Conservation (phyloP, 106 monocot species). For the Acorus gramineus region DNA sequence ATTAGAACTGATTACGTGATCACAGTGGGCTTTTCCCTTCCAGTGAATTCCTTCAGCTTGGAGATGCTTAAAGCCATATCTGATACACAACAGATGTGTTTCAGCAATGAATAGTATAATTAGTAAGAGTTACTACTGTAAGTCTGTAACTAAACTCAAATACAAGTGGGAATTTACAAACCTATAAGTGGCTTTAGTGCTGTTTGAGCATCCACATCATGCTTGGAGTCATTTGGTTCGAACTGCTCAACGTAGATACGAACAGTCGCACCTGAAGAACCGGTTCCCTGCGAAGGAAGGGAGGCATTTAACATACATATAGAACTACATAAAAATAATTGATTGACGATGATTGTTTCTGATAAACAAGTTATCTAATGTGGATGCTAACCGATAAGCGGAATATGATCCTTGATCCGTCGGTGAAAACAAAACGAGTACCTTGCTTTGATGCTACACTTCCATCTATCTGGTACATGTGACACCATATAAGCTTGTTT, state of each 20-base stretch:
- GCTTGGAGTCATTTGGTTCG: conserved; percentile 73
- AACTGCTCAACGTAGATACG: conserved; percentile 87
- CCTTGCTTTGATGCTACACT: conserved; percentile 91
- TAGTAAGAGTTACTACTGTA: not conserved
- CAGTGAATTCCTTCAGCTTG: conserved; percentile 87
- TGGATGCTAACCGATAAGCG: conserved; percentile 55
- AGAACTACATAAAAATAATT: too few relatives aligned
- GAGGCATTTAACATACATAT: too few relatives aligned
- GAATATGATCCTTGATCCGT: conserved; percentile 93
- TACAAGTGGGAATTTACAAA: conserved; percentile 3
- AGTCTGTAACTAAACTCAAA: not conserved
- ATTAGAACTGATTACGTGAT: conserved; percentile 89
- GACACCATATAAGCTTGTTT: not conserved
- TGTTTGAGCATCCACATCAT: conserved; percentile 70
- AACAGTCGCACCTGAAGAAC: conserved; percentile 88
- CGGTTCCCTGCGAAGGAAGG: conserved; percentile 56
- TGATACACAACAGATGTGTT: conserved; percentile 14
- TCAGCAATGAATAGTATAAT: not conserved
- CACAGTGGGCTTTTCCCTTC: conserved; percentile 87
- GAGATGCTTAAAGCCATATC: conserved; percentile 81
- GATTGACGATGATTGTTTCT: too few relatives aligned
- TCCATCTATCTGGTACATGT: conserved; percentile 65
- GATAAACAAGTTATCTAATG: too few relatives aligned
- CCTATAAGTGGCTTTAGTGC: conserved; percentile 92
- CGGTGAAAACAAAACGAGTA: conserved; percentile 80